Evolutionary conservation across 192 early-diverging fungal genomes (phyloP).

Genomic region (Entomortierella parvispora): DNA sequence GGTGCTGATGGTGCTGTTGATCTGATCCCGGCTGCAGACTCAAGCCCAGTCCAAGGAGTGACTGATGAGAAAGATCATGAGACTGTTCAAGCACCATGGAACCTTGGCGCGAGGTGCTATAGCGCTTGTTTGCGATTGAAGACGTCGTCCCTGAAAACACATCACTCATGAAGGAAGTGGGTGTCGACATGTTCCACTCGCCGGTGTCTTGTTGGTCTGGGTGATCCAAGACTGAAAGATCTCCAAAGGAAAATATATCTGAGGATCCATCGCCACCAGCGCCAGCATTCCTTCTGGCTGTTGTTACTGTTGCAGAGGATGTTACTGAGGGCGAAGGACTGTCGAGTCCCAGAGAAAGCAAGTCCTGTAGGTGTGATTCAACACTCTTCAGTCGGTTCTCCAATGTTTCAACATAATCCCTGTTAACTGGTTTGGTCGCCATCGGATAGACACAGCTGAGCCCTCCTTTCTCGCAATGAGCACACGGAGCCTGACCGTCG

Average conservation of each 20-base stretch:
- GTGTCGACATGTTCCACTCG: too few species aligned
- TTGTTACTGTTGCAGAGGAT: too few species aligned
- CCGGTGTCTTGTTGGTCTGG: too few species aligned
- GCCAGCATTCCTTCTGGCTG: too few species aligned
- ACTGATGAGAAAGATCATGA: too few species aligned
- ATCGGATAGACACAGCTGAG: constrained; percentile 33
- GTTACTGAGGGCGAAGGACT: neutral
- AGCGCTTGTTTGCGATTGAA: neutral
- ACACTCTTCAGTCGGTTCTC: constrained; percentile 43
- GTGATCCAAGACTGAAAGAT: too few species aligned
- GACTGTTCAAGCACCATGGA: too few species aligned
- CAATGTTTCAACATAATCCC: constrained; percentile 39
- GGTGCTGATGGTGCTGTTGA: neutral
- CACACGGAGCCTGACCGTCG: constrained; percentile 52
- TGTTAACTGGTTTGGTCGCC: constrained; percentile 43
- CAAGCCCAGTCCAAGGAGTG: neutral
- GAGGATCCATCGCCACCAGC: too few species aligned
- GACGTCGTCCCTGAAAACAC: too few species aligned
- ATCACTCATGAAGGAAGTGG: too few species aligned
- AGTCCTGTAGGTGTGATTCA: constrained; percentile 23
- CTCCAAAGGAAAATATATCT: too few species aligned
- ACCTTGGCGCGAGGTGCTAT: too few species aligned
- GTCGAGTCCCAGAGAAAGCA: constrained; percentile 8
- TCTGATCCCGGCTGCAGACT: neutral
- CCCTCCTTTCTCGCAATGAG: constrained; percentile 46